These are phyloP conservation scores for Talaromyces borbonicus DNA, from an alignment of 495 filamentous ascomycete species.

Conservation along the genomic window DNA sequence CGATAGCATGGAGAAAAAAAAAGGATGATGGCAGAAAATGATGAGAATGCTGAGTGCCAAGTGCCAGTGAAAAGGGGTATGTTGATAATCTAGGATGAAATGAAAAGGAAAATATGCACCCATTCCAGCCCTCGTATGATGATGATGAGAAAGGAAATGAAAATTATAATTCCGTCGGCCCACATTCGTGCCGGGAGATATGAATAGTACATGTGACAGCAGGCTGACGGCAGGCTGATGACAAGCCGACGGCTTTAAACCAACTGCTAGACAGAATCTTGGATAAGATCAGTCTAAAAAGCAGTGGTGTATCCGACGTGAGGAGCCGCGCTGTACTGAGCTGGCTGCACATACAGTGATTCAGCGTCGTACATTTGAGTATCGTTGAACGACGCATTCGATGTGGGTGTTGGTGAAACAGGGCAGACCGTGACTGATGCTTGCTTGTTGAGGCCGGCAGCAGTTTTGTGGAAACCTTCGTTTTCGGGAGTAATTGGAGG, in stretches of 20 bases:
- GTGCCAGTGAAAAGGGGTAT: slow-evolving; percentile 8
- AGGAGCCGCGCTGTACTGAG: slow-evolving; percentile 24
- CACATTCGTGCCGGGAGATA: slow-evolving; percentile 5
- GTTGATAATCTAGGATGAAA: slow-evolving; percentile 10
- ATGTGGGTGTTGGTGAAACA: slow-evolving; percentile 28
- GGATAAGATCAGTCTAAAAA: slow-evolving; percentile 19
- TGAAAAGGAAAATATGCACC: slow-evolving; percentile 7
- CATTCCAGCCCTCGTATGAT: slow-evolving; percentile 1
- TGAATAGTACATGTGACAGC: no score
- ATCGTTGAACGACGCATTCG: slow-evolving; percentile 31
- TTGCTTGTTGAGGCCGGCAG: slow-evolving; percentile 18
- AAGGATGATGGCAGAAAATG: slow-evolving; percentile 4
- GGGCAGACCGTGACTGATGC: slow-evolving; percentile 24
- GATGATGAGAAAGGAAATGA: slow-evolving; percentile 4
- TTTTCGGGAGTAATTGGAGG: slow-evolving; percentile 95
- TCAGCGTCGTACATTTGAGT: slow-evolving; percentile 32
- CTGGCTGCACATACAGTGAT: slow-evolving; percentile 20
- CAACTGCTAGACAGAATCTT: no score
- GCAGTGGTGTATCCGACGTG: slow-evolving; percentile 29
- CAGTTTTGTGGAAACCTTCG: slow-evolving; percentile 39
- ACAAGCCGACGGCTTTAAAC: no score
- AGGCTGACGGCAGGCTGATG: no score
- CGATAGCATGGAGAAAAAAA: slow-evolving; percentile 4
- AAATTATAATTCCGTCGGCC: slow-evolving; percentile 2
- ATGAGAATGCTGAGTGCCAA: not conserved